phyloP scores from a whole-genome alignment of 2,329 filamentous ascomycete species.

The Penicillium fuscoglaucum region DNA sequence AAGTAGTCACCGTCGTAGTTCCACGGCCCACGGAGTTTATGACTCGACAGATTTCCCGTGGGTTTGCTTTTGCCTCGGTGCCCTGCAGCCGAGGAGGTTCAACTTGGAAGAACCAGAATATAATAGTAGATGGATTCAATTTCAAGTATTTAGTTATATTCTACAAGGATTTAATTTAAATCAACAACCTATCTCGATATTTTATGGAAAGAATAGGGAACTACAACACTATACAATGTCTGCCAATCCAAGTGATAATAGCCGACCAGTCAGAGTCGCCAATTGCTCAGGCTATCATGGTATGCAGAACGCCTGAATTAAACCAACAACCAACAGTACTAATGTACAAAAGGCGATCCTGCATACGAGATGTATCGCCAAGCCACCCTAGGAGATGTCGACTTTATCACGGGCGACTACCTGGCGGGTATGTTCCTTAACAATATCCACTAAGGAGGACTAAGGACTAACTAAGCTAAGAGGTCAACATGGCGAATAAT shows the following conservation, averaged over 20 bases:
- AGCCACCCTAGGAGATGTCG: slow-evolving; percentile 41
- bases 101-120: neutral
- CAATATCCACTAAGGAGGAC: neutral
- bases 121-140: neutral
- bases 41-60: neutral
- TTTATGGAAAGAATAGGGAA: neutral
- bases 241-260: neutral
- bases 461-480: slow-evolving; percentile 26
- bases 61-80: neutral
- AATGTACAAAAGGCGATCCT: slow-evolving; percentile 30
- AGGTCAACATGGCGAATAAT: slow-evolving; percentile 51
- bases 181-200: neutral
- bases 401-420: slow-evolving; percentile 58
- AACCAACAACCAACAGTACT: neutral
- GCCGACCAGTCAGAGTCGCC: slow-evolving; percentile 31
- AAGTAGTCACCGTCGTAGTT: neutral
- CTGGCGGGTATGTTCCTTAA: slow-evolving; percentile 42
- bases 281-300: slow-evolving; percentile 39
- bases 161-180: neutral
- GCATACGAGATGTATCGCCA: slow-evolving; percentile 42
- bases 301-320: neutral
- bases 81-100: neutral
- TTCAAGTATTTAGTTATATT: neutral
- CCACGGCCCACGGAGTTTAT: neutral
- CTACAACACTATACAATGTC: neutral